Evolutionary conservation across 352 stramenopile species (phyloP), one percentile per base, ranked within the genome.

Genomic region (Pythium rhizo-oryzae): DNA sequence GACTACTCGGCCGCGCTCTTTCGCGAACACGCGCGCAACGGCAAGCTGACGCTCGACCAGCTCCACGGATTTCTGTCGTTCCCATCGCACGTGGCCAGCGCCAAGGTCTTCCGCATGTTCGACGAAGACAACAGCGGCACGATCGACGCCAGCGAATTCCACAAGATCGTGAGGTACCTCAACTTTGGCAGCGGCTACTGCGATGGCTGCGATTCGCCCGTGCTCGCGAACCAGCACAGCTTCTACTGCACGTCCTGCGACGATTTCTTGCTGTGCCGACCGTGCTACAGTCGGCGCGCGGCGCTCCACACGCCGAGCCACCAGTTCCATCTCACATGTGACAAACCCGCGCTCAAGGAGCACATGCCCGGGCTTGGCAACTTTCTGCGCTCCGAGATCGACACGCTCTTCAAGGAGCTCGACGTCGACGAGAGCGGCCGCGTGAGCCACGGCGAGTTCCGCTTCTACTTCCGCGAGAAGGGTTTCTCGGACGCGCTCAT

Each of bases 171-270:
- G 35, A 69, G 72, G 7, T 82, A 82, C 59, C 64, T 82, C 16
- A 80, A 82, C 62, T 82, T 82, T 23, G 70, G 72, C 43, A 76
- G 73, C 30, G 70, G 76, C 69, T 82, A 80, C 65, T 82, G 76
- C 28, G 76, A 82, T 67, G 59, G 67, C 51, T 82, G 76, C 62
- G 71, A 74, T 39, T 59, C 70, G 2, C 76, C 76, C 16, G 77
- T 81, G 59, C 71, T 73, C 37, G 75, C 77, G 43, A 60, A 72
- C 41, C 65, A 81, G 54, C 72, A 73, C 57, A 71, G 72, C 28
- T 44, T 12, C 28, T 57, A 57, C 51, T 57, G 51, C 28, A 57
- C 51, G 8, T 2, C 19, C 28, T 57, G 51, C 9, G 6, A 18
- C 16, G 51, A 57, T 16, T 57, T 44, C 28, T n/a, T 57, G 25